Evolutionary conservation across 257 asterid genomes (phyloP), one percentile per base, ranked within the genome.

Genomic region (Eustoma russellianum): DNA sequence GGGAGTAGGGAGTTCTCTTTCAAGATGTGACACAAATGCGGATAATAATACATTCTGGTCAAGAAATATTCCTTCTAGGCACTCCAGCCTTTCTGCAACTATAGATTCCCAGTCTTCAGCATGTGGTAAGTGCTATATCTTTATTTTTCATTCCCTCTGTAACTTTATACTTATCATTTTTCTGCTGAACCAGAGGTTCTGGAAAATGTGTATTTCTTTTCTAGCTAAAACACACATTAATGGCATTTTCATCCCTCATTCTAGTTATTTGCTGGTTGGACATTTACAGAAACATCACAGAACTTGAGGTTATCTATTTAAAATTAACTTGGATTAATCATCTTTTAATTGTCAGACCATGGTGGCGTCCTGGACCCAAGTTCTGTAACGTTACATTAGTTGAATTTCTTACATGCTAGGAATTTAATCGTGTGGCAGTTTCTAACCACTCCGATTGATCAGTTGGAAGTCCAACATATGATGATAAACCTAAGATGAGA

Each of bases 381-480:
- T n/a, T n/a, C n/a, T n/a, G n/a, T n/a, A 24, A 24, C 30, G 30
- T 24, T 24, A 24, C 30, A 24, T 24, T 4, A 4, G 30, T 24
- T 24, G 3, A 24, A 24, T 2, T 24, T 24, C 30, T 24, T 24
- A 24, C 3, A 24, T 24, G 30, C 30, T 24, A 24, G 30, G 2
- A 24, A 2, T 24, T 24, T 24, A 2, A 24, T 24, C 3, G 30
- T 24, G 3, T 24, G 3, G 30, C 30, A 24, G 30, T 24, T 24
- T 24, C 30, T 24, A 24, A 24, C 33, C 9, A 56, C 24, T 49
- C 6, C n/a, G 8, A 13, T 33, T 30, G 6, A 28, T 41, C 75
- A 86, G 96, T 71, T 51, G 85, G 77, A 33, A 81, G 86, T 70
- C 95, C 94, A 46, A 61, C 77, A 11, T 82, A 86, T 14, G 79